A percentile compares a stretch with the other conserved stretches of the same genome.
Evolutionary conservation across 2,329 filamentous ascomycete species (phyloP).

Genomic region (Mycogone perniciosa): DNA sequence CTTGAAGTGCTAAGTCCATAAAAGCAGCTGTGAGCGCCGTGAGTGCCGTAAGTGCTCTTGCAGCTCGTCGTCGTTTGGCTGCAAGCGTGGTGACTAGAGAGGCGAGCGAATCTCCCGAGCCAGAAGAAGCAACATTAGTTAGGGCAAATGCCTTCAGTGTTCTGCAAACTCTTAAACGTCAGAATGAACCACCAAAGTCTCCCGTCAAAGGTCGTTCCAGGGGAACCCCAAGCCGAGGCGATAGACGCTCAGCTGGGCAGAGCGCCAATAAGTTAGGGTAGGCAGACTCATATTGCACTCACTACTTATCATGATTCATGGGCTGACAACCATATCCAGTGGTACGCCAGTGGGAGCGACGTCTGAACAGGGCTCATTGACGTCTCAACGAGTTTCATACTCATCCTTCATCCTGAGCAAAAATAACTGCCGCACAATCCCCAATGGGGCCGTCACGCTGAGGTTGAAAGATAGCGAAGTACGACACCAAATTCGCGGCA

Average conservation of each 20-base stretch:
- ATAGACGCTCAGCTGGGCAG: not conserved
- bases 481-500: slow-evolving; percentile 7
- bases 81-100: slow-evolving; percentile 14
- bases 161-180: slow-evolving; percentile 18
- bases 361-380: not conserved
- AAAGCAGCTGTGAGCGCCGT: slow-evolving; percentile 27
- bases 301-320: too few relatives aligned
- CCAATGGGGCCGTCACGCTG: slow-evolving; percentile 36
- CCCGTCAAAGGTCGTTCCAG: slow-evolving; percentile 14
- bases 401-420: slow-evolving; percentile 42
- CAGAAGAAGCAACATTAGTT: slow-evolving; percentile 16
- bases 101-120: slow-evolving; percentile 11
- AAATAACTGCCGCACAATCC: slow-evolving; percentile 35
- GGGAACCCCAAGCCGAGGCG: not conserved
- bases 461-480: slow-evolving; percentile 46
- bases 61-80: slow-evolving; percentile 27
- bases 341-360: not conserved
- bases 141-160: slow-evolving; percentile 26
- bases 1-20: not conserved
- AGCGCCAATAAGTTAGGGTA: slow-evolving; percentile 3
- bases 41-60: slow-evolving; percentile 34
- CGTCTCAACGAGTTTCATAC: slow-evolving; percentile 26
- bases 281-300: not conserved
- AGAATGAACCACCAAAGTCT: slow-evolving; percentile 11
- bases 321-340: not conserved